Base-by-base conservation (phyloP, 768 basidiomycete genomes). In the Lentinula sp. region DNA sequence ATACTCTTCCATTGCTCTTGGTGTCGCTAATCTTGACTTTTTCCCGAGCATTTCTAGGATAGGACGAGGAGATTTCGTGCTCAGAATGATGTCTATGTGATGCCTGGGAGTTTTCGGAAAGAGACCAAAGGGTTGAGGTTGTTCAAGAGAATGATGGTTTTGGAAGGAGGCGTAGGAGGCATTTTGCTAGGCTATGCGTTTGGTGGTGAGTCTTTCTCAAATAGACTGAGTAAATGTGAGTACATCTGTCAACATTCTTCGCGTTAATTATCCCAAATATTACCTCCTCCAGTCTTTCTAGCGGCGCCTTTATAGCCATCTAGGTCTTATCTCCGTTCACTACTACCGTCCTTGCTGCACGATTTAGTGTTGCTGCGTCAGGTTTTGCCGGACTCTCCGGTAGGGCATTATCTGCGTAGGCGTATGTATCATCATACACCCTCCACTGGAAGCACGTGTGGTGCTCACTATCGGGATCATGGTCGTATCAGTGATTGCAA, bases 11-110 rank as follows among this genome's bases (percentile, higher is more conserved):
- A 55, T 74, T 90, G n/a, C 74, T 90, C 36, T 68, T 84, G 3
- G 61, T 84, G 5, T 88, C 87, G 9, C 55, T 85, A 43, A 62
- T 83, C 23, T 74, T 86, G 41, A 82, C 81, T 6, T 85, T 88
- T 67, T 75, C 85, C n/a, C 87, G 88, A n/a, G 79, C 86, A 2
- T 89, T 90, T 70, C 74, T 89, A 20, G 53, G 87, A 89, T 67
- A 84, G 88, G 43, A 83, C 87, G 20, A 80, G 85, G 42, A 82
- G 6, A 88, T 90, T 66, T 73, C 81, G 0, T 77, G 82, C 39
- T 70, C 72, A 37, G 18, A 16, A 73, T 64, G 73, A 72, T 54
- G 7, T n/a, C 3, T 15, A 41, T 15, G 67, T 68, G 18, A 64
- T 73, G 60, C 65, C 71, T 57, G 73, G 76, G 33, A 63, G 69